Evolutionary conservation across 257 asterid genomes (phyloP), one percentile per base, ranked within the genome.

Genomic region (Osmanthus fragrans): DNA sequence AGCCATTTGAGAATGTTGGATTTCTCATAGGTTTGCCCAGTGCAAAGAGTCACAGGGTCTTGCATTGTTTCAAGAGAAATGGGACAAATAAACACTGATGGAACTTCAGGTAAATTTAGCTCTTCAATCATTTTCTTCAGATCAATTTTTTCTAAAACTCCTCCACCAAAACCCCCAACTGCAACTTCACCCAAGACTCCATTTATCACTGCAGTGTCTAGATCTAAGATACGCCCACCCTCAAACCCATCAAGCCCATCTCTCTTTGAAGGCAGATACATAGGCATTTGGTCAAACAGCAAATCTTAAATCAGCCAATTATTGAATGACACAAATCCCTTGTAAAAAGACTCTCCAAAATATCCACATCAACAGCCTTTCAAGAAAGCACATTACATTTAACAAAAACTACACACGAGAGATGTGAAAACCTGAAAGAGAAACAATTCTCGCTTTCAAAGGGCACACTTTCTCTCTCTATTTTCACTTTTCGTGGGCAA

Each of bases 31-130:
- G 97, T 92, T 79, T 92, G 97, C 34, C 97, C 96, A 0, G 96
- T 92, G 84, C 96, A 90, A 18, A 92, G 92, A 2, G 97, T 92
- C 18, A 90, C 97, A 27, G 96, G 97, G 74, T 92, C 97, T 69
- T 79, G 90, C 94, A 92, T 90, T 54, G 92, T 89, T 39, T 92
- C 97, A 49, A 92, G 86, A 2, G 94, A 89, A 67, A 92, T 92
- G 68, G 97, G 96, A 83, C 96, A 92, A 32, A 90, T 88, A 78
- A 91, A 88, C 9, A 89, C 90, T 0, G 86, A 77, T 69, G 85
- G 84, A 74, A 82, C 82, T 42, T 77, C 82, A 75, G 66, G 42
- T 68, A 78, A 70, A 77, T 80, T 68, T 27, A 84, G 81, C 65
- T 76, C 88, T 47, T 76, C 80, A 71, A 83, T 80, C 85, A 83